These are phyloP conservation scores for Fusarium humuli DNA, from an alignment of 2,329 filamentous ascomycete genomes.

Conservation along the genomic window DNA sequence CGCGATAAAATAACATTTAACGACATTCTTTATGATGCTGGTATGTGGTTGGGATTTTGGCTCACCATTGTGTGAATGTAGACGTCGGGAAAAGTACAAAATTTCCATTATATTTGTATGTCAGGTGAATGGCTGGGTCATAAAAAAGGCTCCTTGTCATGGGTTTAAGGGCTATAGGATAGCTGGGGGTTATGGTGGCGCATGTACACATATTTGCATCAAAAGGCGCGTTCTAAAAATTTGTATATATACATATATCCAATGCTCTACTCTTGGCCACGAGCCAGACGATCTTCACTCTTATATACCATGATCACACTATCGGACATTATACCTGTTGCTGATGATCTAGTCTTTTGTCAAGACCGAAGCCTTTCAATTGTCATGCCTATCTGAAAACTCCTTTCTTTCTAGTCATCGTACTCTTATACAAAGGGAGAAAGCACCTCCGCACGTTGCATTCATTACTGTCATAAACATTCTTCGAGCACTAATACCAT, in stretches of 20 bases:
- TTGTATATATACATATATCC: constrained; percentile 36
- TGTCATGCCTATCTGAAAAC: background rate
- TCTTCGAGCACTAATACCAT: constrained; percentile 8
- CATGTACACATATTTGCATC: constrained; percentile 42
- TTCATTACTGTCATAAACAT: constrained; percentile 33
- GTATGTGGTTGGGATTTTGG: constrained; percentile 26
- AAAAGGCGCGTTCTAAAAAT: constrained; percentile 41
- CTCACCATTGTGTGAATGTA: constrained; percentile 42
- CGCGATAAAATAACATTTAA: constrained; percentile 33
- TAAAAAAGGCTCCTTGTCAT: constrained; percentile 15
- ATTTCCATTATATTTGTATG: constrained; percentile 35
- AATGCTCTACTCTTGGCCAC: constrained; percentile 32
- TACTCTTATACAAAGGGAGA: background rate
- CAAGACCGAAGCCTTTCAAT: background rate
- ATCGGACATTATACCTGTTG: background rate
- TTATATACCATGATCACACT: constrained; percentile 33
- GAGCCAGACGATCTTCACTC: constrained; percentile 47
- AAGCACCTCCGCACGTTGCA: constrained; percentile 29
- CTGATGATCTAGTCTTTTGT: background rate
- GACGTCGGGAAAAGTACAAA: constrained; percentile 30
- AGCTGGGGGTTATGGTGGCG: constrained; percentile 26
- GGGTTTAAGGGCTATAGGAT: constrained; percentile 23
- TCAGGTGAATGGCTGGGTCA: constrained; percentile 23
- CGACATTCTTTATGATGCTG: constrained; percentile 29
- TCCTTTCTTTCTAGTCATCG: background rate